Evolutionary conservation across 306 rosid species (phyloP).

Genomic region (Cucumis cinereus): DNA sequence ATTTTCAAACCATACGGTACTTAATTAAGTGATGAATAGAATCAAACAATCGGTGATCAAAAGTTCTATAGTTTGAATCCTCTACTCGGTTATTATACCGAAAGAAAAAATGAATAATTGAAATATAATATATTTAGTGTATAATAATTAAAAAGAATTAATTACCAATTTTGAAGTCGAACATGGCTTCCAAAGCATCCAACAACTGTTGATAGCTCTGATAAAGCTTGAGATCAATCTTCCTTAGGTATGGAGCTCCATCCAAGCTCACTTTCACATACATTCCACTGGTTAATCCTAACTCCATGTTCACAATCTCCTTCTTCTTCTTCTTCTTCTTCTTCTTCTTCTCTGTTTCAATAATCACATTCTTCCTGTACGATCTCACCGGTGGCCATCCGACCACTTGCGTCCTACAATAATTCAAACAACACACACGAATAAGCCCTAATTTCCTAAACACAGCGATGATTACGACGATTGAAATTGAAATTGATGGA

Average conservation of each 20-base stretch:
- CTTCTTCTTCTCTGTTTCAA: neutral
- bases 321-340: neutral
- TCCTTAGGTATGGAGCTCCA: slow-evolving; percentile 8
- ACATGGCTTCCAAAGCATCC: neutral
- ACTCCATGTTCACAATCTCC: neutral
- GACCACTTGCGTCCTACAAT: slow-evolving; percentile 3
- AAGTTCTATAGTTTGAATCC: no score
- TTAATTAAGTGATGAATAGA: no score
- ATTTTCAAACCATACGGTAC: no score
- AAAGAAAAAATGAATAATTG: no score
- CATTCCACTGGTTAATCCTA: neutral
- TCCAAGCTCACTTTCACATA: slow-evolving; percentile 7
- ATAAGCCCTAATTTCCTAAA: neutral
- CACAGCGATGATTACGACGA: no score
- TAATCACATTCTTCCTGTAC: neutral
- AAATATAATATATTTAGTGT: no score
- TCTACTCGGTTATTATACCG: no score
- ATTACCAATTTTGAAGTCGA: neutral
- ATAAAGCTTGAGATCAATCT: slow-evolving; percentile 3
- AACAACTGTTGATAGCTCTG: neutral
- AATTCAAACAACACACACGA: neutral
- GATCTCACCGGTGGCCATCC: slow-evolving; percentile 8
- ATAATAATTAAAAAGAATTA: neutral
- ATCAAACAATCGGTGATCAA: no score
- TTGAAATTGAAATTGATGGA: neutral